Evolutionary conservation across 495 filamentous ascomycete species (phyloP).

Genomic region (Neurospora africana): DNA sequence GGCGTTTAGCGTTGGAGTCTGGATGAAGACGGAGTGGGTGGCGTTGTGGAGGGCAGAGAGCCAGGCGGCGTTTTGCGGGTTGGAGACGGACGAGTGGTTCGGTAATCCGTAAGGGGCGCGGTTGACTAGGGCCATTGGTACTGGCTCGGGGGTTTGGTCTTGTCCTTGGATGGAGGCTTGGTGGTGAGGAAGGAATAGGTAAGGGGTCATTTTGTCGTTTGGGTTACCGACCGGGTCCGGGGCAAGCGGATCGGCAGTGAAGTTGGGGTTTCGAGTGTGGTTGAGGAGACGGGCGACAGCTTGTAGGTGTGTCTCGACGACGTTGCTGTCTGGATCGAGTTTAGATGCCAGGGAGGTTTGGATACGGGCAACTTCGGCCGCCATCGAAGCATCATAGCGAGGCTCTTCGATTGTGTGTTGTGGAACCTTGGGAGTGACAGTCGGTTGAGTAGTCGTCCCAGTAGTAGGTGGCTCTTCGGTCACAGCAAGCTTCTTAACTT

Average conservation of each 20-base stretch:
- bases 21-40: slow-evolving; percentile 52
- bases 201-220: slow-evolving; percentile 50
- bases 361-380: slow-evolving; percentile 47
- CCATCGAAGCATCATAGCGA: slow-evolving; percentile 52
- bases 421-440: slow-evolving; percentile 26
- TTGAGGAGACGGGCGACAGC: slow-evolving; percentile 55
- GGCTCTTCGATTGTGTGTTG: slow-evolving; percentile 48
- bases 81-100: slow-evolving; percentile 45
- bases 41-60: slow-evolving; percentile 59
- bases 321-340: slow-evolving; percentile 5
- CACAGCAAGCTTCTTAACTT: not conserved
- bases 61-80: slow-evolving; percentile 65
- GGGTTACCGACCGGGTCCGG: slow-evolving; percentile 35
- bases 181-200: slow-evolving; percentile 23
- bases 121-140: slow-evolving; percentile 64
- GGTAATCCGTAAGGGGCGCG: slow-evolving; percentile 54
- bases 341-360: slow-evolving; percentile 42
- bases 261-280: slow-evolving; percentile 43
- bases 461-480: not conserved
- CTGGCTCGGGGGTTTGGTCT: slow-evolving; percentile 38
- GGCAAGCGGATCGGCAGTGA: slow-evolving; percentile 34
- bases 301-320: slow-evolving; percentile 38
- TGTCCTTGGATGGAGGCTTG: slow-evolving; percentile 13
- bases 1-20: slow-evolving; percentile 68
- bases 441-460: not conserved